A percentile compares a stretch with the other conserved stretches of the same genome.
phyloP scores from a whole-genome alignment of 2,329 filamentous ascomycete genomes.

The Neonectria sp. region DNA sequence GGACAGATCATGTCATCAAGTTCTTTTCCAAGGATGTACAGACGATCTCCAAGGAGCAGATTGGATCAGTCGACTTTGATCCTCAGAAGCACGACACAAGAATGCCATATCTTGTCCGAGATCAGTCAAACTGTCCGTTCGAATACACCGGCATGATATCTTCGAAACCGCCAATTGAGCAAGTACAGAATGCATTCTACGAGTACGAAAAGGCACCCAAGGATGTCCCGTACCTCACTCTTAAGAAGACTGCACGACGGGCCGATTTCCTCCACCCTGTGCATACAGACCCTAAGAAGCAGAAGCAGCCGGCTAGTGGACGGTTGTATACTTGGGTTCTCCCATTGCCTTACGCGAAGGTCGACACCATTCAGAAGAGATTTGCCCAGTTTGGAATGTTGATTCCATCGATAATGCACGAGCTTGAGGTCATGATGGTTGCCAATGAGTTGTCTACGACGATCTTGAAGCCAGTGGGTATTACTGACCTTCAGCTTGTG shows the following conservation, averaged over 20 bases:
- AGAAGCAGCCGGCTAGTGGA: slow-evolving; percentile 46
- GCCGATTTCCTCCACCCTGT: slow-evolving; percentile 71
- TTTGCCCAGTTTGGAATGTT: slow-evolving; percentile 70
- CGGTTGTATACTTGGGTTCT: slow-evolving; percentile 63
- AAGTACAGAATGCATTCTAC: slow-evolving; percentile 56
- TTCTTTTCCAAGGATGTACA: slow-evolving; percentile 50
- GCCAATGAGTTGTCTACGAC: slow-evolving; percentile 69
- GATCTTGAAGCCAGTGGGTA: slow-evolving; percentile 57
- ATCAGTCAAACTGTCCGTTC: slow-evolving; percentile 54
- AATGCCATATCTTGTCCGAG: slow-evolving; percentile 58
- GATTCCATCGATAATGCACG: slow-evolving; percentile 80
- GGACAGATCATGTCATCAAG: slow-evolving; percentile 59
- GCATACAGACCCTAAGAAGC: slow-evolving; percentile 17
- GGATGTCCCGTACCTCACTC: slow-evolving; percentile 64
- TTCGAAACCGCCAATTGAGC: slow-evolving; percentile 59
- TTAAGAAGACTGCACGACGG: slow-evolving; percentile 67
- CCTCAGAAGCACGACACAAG: slow-evolving; percentile 38
- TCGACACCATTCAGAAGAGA: slow-evolving; percentile 63
- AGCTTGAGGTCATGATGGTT: slow-evolving; percentile 76
- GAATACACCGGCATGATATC: slow-evolving; percentile 59
- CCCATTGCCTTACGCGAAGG: slow-evolving; percentile 62
- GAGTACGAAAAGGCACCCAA: slow-evolving; percentile 57
- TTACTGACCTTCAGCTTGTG: slow-evolving; percentile 70
- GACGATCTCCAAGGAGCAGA: slow-evolving; percentile 46
- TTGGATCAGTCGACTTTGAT: slow-evolving; percentile 51